These are phyloP conservation scores for Septoria petroselini DNA, from an alignment of 2,329 filamentous ascomycete species.

Conservation along the genomic window DNA sequence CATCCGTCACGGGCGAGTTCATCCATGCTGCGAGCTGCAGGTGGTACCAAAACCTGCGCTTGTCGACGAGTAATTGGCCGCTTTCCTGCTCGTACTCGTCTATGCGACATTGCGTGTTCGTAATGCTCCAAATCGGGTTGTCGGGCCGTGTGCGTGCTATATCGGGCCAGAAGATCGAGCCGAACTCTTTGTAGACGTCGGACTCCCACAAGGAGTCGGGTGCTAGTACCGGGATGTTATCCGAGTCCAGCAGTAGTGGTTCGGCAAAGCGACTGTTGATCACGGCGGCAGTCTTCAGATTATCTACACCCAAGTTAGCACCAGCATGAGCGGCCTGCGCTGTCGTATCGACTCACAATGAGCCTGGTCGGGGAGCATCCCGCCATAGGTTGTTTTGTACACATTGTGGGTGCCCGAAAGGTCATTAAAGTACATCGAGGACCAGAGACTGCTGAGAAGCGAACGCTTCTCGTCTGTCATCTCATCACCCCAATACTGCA, in stretches of 20 bases:
- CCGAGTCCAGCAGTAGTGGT: constrained; percentile 39
- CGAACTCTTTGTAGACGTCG: constrained; percentile 31
- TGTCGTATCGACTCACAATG: constrained; percentile 11
- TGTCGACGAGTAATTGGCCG: constrained; percentile 41
- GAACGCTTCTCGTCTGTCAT: constrained; percentile 23
- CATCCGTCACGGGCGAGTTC: constrained; percentile 28
- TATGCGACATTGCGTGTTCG: constrained; percentile 38
- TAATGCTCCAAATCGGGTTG: constrained; percentile 38
- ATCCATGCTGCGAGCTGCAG: constrained; percentile 40
- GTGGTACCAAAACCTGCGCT: constrained; percentile 40
- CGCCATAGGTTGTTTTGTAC: constrained; percentile 24
- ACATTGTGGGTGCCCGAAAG: constrained; percentile 27
- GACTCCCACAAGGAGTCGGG: constrained; percentile 36
- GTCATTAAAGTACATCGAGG: constrained; percentile 34
- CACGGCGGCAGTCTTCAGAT: constrained; percentile 39
- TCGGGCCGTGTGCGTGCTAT: constrained; percentile 37
- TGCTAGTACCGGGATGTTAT: constrained; percentile 39
- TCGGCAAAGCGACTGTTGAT: constrained; percentile 41
- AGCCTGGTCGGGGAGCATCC: constrained; percentile 11
- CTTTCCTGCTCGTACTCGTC: constrained; percentile 40
- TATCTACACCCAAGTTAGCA: constrained; percentile 13
- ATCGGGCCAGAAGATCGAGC: constrained; percentile 41
- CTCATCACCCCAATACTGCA: constrained; percentile 36
- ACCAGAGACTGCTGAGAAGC: constrained; percentile 24
- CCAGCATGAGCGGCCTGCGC: neutral